Evolutionary conservation across 768 basidiomycete genomes (phyloP).

Genomic region (Tubosaeta sp.): DNA sequence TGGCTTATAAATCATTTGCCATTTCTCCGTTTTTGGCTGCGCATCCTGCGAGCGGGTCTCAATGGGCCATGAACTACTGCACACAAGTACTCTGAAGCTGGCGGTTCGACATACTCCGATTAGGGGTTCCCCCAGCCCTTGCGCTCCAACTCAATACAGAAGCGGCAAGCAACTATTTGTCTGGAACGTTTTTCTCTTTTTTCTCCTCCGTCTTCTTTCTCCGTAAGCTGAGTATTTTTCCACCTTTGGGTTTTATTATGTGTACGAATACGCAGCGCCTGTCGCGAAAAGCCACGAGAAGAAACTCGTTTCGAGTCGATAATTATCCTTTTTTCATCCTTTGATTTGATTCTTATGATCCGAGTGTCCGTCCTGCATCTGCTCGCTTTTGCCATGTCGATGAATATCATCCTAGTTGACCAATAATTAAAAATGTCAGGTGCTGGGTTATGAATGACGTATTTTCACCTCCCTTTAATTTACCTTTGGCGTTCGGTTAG

Average conservation of each 20-base stretch:
- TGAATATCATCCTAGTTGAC: background rate
- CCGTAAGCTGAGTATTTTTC: background rate
- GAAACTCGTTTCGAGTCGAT: background rate
- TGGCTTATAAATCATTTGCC: slow-evolving; percentile 10
- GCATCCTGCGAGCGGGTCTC: slow-evolving; percentile 1
- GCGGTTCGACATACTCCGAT: background rate
- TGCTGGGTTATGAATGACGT: background rate
- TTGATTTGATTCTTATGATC: background rate
- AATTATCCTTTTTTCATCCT: background rate
- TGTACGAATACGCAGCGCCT: background rate
- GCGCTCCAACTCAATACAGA: background rate
- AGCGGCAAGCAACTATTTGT: background rate
- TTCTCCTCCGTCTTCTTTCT: background rate
- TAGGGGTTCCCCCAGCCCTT: background rate
- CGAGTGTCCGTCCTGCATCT: background rate
- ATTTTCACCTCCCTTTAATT: background rate
- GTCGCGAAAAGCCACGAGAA: background rate
- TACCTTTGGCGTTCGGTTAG: background rate
- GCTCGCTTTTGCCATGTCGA: background rate
- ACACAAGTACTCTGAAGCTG: background rate
- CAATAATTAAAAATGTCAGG: background rate
- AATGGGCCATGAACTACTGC: background rate
- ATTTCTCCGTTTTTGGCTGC: slow-evolving; percentile 1
- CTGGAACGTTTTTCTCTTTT: background rate
- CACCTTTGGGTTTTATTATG: slow-evolving; percentile 6